phyloP scores from a whole-genome alignment of 805 yeast genomes.

The Yarrowia yakushimensis region DNA sequence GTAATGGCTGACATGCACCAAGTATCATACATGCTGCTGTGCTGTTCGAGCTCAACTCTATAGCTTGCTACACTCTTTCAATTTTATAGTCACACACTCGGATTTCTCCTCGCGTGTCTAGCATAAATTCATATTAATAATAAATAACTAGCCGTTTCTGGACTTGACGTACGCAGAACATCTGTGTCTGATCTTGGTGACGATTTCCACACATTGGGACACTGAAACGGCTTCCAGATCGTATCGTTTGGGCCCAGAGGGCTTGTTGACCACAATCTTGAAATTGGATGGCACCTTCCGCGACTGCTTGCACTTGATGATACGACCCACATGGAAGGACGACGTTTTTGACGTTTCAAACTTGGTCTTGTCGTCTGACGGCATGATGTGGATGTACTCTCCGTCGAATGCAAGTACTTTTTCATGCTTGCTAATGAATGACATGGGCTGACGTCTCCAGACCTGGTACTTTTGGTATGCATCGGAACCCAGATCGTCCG shows the following conservation, averaged over 20 bases:
- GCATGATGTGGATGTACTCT: slow-evolving; percentile 85
- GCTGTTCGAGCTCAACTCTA: too few relatives aligned
- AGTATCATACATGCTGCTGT: too few relatives aligned
- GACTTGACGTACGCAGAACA: slow-evolving; percentile 11
- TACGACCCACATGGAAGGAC: slow-evolving; percentile 79
- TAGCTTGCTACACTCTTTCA: background rate
- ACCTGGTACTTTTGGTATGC: slow-evolving; percentile 82
- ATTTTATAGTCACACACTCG: background rate
- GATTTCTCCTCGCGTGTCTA: background rate
- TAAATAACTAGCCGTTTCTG: background rate
- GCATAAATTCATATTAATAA: background rate
- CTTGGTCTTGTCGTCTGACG: slow-evolving; percentile 74
- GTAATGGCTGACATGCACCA: too few relatives aligned
- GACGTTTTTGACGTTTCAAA: slow-evolving; percentile 75
- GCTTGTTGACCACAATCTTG: slow-evolving; percentile 71
- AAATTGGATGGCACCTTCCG: slow-evolving; percentile 72
- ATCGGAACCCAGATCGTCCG: slow-evolving; percentile 37
- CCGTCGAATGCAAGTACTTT: slow-evolving; percentile 87
- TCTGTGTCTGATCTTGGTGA: slow-evolving; percentile 52
- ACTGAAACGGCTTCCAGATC: slow-evolving; percentile 73
- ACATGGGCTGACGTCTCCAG: slow-evolving; percentile 83
- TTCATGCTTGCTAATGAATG: slow-evolving; percentile 75
- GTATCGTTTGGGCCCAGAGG: slow-evolving; percentile 71
- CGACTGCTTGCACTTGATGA: slow-evolving; percentile 70
- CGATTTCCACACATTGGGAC: slow-evolving; percentile 67